Conservation (phyloP, 352 stramenopile genomes). For the Phytophthora sp. region DNA sequence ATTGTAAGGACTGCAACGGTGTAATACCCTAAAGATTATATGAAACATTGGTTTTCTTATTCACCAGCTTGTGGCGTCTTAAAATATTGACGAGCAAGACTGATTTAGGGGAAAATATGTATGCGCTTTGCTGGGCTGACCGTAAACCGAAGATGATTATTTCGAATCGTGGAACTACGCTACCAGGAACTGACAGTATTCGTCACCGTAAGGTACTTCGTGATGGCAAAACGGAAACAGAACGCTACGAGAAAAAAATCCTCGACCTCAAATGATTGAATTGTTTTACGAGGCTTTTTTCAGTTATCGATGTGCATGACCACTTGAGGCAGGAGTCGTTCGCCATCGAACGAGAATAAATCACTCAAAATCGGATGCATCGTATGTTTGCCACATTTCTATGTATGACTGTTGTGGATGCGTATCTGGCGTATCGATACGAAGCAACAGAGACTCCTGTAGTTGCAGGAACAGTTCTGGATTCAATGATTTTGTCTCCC, state of each 20-base stretch:
- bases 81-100: background rate
- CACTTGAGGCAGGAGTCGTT: background rate
- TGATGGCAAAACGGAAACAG: background rate
- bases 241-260: background rate
- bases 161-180: background rate
- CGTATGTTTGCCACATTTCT: background rate
- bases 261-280: background rate
- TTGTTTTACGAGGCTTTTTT: background rate
- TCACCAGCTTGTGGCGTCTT: background rate
- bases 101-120: background rate
- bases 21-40: background rate
- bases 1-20: background rate
- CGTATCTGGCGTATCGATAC: background rate
- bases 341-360: background rate
- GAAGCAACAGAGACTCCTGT: background rate
- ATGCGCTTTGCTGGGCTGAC: background rate
- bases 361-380: background rate
- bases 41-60: background rate
- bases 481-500: background rate
- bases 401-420: background rate
- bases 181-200: background rate
- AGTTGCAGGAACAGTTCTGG: too few species aligned
- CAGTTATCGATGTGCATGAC: background rate
- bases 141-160: background rate
- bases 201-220: background rate